Evolutionary conservation across 2,329 filamentous ascomycete genomes (phyloP), one percentile per base, ranked within the genome.

Genomic region (Fusarium proliferatum): DNA sequence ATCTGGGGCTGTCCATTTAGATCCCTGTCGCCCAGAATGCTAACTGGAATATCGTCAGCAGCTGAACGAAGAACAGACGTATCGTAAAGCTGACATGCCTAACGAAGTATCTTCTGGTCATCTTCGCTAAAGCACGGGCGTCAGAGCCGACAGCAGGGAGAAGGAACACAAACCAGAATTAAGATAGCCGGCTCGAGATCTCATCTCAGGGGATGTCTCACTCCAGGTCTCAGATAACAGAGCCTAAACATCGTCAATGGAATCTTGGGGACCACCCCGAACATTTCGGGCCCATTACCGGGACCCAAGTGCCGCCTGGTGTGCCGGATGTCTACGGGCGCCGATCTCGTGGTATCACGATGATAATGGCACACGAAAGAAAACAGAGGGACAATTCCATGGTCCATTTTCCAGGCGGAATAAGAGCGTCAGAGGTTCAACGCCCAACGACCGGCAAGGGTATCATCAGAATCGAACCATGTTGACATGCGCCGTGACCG

Each of bases 391-490:
- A 39, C 42, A 41, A 17, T 51, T 43, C 26, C 45, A 58, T 23
- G 12, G n/a, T 36, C 5, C 48, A 57, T 52, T 17, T 30, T 16
- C n/a, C 33, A 39, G 11, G 49, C 45, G 45, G 62, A 61, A 61
- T n/a, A 33, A 39, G 34, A 52, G 57, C 23, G 28, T 52, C 45
- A 23, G 34, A 62, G 34, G 42, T 42, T 48, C 51, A 52, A 16
- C 33, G 43, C 59, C 66, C 59, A 69, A 64, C 33, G 45, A 65
- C 67, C 52, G 66, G 41, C 59, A 69, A 69, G 59, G 67, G 67
- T 69, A 70, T 60, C 65, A 69, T 65, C 42, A 58, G 46, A 65
- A 69, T 69, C 67, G 67, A 69, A 69, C 65, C 67, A 69, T 69
- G 51, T 69, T 65, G 59, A 49, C 52, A 69, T 69, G 59, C 67